Percentiles rank a stretch among this genome's conserved stretches.
Conservation (phyloP, 495 filamentous ascomycete species). For the Chaetomium cochliodes region DNA sequence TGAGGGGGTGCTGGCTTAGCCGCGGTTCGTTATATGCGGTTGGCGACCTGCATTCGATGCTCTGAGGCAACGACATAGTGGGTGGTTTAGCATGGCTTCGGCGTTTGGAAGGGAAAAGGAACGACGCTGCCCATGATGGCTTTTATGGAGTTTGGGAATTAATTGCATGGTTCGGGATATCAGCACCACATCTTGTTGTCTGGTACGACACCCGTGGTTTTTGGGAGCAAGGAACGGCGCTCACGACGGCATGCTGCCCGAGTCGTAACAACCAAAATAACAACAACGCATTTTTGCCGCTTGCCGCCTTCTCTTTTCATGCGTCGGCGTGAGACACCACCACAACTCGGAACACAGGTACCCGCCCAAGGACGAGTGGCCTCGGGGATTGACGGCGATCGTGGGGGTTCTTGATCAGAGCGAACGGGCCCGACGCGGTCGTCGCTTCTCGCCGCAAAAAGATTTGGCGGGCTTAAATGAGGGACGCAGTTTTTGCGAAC, state of each 20-base stretch:
- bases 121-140: background rate
- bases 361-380: no score
- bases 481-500: background rate
- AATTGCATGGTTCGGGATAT: background rate
- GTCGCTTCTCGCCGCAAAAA: no score
- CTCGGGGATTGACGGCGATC: no score
- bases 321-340: no score
- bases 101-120: constrained; percentile 1
- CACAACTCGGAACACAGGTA: no score
- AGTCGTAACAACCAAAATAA: no score
- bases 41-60: no score
- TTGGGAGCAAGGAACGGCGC: background rate
- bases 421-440: no score
- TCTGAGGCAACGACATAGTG: background rate
- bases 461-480: no score
- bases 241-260: background rate
- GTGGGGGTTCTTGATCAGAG: no score
- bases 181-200: background rate
- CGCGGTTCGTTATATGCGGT: background rate
- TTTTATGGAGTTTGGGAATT: background rate
- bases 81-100: constrained; percentile 1
- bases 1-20: background rate
- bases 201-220: background rate
- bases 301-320: no score
- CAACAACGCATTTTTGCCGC: no score